Base-by-base conservation (phyloP, 495 filamentous ascomycete genomes). In the Physcia stellaris region DNA sequence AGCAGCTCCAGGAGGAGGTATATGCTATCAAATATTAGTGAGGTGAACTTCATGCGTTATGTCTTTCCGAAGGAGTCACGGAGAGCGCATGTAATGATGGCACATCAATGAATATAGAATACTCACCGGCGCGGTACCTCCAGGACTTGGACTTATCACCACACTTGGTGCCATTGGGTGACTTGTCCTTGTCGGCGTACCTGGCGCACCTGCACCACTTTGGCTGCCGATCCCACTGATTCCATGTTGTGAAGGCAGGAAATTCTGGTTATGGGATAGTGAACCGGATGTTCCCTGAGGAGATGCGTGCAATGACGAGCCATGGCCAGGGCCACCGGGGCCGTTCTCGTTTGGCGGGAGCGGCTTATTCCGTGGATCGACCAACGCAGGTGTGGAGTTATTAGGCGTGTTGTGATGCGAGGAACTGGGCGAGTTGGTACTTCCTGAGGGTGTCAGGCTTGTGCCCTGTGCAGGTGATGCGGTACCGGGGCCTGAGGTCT, bases 1-100 rank as follows among this genome's bases (percentile, higher is more conserved):
- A 32, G 86, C 77, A 31, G 87, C 82, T 43, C 90, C 90, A 35
- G 92, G 92, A 37, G 85, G 86, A 45, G 90, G 86, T 24, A 84
- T 68, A 66, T 98, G 92, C 87, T 95, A 52, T 41, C 45, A 36
- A 32, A n/a, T n/a, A n/a, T n/a, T n/a, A n/a, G n/a, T n/a, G n/a
- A n/a, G n/a, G n/a, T n/a, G n/a, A n/a, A n/a, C n/a, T n/a, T n/a
- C n/a, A n/a, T n/a, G n/a, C n/a, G n/a, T n/a, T n/a, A n/a, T n/a
- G n/a, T n/a, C n/a, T n/a, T n/a, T n/a, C n/a, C n/a, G n/a, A n/a
- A n/a, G n/a, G n/a, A n/a, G n/a, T 15, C 13, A 20, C 17, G 20
- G 32, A 61, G 41, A 64, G 61, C 39, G 35, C 30, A 29, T 27
- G 32, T 18, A 23, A 18, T 12, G 11, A 38, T 15, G 6, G 28